Evolutionary conservation across 2,329 filamentous ascomycete genomes (phyloP), one percentile per base, ranked within the genome.

Genomic region (Colletotrichum gloeosporioides): DNA sequence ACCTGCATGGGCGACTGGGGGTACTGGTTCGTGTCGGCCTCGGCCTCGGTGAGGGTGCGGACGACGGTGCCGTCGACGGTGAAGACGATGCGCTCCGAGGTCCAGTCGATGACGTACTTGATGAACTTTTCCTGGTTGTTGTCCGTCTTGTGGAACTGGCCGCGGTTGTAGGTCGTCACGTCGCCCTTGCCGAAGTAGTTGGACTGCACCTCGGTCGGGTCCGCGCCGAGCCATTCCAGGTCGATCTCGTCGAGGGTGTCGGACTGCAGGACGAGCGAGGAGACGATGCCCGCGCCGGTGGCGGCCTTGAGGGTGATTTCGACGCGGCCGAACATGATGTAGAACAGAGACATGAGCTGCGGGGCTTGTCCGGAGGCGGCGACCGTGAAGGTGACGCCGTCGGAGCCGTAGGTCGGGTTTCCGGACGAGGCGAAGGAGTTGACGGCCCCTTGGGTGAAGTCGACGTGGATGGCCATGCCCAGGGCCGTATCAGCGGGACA

Each of bases 311-410:
- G 90, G 36, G 92, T 93, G 79, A 96, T 92, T 79, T 98, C 94
- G 82, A 98, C 95, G 78, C 93, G 94, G 79, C 97, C 97, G 84
- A 98, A 99, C 97, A 99, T 99, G 87, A 99, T 98, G 89, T 98
- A 99, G 91, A 98, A 99, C 81, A 97, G 92, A 77, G 96, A 98
- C 78, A 91, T 90, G 77, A 99, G 91, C 84, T 96, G 94, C 0
- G 97, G 97, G 4, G 95, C 92, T 82, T 99, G 95, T 73, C 96
- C 96, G 67, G 93, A 89, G 82, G 93, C 88, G 69, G 92, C 86
- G 69, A 99, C 93, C 31, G 95, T 96, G 84, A 99, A 98, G 18
- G 91, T 91, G 31, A 91, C 96, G 75, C 97, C 97, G 82, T 96
- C 91, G 12, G 89, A 88, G 83, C 89, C 91, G 87, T 98, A 99